phyloP scores from a whole-genome alignment of 2,329 filamentous ascomycete genomes.

The Epichloe baconii region DNA sequence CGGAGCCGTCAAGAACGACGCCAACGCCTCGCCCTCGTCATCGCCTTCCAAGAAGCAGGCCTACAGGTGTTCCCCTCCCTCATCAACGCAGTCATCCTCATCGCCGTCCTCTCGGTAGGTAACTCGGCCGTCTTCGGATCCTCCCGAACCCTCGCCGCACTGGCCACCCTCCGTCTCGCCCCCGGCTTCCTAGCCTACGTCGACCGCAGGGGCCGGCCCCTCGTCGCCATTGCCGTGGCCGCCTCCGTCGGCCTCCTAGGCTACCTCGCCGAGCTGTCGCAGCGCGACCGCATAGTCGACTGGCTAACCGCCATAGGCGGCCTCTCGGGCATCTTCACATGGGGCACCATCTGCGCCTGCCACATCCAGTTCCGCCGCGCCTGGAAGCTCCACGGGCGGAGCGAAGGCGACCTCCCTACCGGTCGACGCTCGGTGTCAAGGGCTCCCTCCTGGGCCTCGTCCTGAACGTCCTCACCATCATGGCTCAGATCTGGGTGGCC shows the following conservation, averaged over 20 bases:
- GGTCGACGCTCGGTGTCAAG: not conserved
- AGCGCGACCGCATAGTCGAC: slow-evolving; percentile 50
- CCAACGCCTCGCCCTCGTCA: slow-evolving; percentile 7
- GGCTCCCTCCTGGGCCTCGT: slow-evolving; percentile 1
- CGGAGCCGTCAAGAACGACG: not conserved
- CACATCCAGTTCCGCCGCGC: slow-evolving; percentile 64
- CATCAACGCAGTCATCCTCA: slow-evolving; percentile 51
- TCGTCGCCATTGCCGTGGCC: slow-evolving; percentile 53
- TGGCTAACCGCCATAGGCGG: slow-evolving; percentile 68
- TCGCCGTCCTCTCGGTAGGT: slow-evolving; percentile 38
- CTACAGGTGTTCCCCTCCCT: slow-evolving; percentile 4
- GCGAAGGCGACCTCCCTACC: not conserved
- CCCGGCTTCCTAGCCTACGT: slow-evolving; percentile 37
- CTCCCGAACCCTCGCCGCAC: slow-evolving; percentile 70
- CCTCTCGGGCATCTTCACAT: slow-evolving; percentile 58
- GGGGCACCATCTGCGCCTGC: slow-evolving; percentile 62
- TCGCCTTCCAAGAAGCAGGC: slow-evolving; percentile 7
- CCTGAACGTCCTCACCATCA: not conserved
- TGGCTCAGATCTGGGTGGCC: slow-evolving; percentile 2
- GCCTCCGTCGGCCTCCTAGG: slow-evolving; percentile 54
- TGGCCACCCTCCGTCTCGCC: slow-evolving; percentile 65
- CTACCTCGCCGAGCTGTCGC: slow-evolving; percentile 49
- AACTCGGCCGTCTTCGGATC: slow-evolving; percentile 80
- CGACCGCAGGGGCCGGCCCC: slow-evolving; percentile 62
- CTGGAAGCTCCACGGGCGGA: not conserved